A percentile compares a stretch with the other conserved stretches of the same genome.
phyloP scores from a whole-genome alignment of 208 protist species.

The Angomonas ambiguus region DNA sequence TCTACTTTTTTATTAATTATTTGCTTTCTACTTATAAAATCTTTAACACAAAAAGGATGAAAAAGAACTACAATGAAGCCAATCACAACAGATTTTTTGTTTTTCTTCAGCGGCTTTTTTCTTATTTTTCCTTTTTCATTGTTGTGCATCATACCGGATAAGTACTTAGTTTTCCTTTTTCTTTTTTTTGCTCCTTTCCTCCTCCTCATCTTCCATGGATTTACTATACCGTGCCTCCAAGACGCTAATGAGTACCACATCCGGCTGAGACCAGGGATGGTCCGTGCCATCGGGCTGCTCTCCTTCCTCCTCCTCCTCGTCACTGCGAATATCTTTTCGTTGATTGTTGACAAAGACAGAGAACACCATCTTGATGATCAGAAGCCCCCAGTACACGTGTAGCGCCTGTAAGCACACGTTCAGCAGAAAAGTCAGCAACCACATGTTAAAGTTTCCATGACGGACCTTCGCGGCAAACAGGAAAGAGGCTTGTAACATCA shows the following conservation, averaged over 20 bases:
- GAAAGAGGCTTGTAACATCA: slow-evolving; percentile 23
- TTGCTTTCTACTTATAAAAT: no score
- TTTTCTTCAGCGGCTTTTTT: not conserved
- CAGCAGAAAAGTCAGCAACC: slow-evolving; percentile 46
- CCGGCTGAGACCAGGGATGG: not conserved
- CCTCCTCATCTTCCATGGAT: not conserved
- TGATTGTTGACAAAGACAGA: slow-evolving; percentile 21
- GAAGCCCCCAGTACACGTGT: slow-evolving; percentile 58
- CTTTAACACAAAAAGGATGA: no score
- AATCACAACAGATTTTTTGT: no score
- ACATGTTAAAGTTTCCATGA: slow-evolving; percentile 48
- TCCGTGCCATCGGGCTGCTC: slow-evolving; percentile 19
- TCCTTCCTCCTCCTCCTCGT: slow-evolving; percentile 31
- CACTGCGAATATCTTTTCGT: slow-evolving; percentile 58
- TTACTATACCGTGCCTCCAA: not conserved
- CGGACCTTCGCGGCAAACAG: slow-evolving; percentile 31
- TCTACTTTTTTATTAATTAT: no score
- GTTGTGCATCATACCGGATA: no score
- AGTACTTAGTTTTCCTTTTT: not conserved
- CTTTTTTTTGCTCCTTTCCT: slow-evolving; percentile 11
- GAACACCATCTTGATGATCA: slow-evolving; percentile 45
- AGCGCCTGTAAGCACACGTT: slow-evolving; percentile 56
- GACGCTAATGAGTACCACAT: not conserved
- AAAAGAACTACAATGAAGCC: no score
- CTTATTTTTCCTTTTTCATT: not conserved